Conservation (phyloP, 1,139 yeast genomes). For the Suhomyces bolitotheri region DNA sequence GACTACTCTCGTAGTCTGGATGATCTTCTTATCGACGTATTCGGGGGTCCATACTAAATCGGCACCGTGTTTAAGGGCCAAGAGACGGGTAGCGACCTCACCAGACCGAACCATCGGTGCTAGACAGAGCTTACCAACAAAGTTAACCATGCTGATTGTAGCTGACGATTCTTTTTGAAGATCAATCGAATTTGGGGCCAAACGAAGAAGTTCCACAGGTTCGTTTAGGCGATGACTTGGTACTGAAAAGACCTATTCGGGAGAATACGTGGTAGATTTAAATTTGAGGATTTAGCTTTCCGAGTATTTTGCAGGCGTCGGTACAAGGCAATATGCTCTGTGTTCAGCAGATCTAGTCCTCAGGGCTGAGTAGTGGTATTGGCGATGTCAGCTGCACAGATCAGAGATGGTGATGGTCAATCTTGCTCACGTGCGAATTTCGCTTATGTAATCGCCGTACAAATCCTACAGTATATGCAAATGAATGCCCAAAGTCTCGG, state of each 20-base stretch:
- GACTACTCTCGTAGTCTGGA: slow-evolving; percentile 64
- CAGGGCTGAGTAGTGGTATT: too few species aligned
- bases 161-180: too few species aligned
- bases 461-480: too few species aligned
- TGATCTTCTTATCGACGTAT: slow-evolving; percentile 79
- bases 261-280: not conserved
- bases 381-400: too few species aligned
- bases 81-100: slow-evolving; percentile 82
- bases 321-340: too few species aligned
- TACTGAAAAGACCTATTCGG: not conserved
- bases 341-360: too few species aligned
- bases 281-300: not conserved
- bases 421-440: too few species aligned
- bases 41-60: slow-evolving; percentile 97
- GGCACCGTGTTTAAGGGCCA: slow-evolving; percentile 82
- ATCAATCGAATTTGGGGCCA: too few species aligned
- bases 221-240: not conserved
- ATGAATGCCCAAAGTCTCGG: too few species aligned
- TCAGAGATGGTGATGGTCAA: too few species aligned
- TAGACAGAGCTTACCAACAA: slow-evolving; percentile 69
- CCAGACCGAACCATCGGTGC: slow-evolving; percentile 98
- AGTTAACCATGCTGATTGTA: slow-evolving; percentile 22
- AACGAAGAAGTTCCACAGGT: not conserved
- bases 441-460: too few species aligned
- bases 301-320: too few species aligned